A percentile compares a stretch with the other conserved stretches of the same genome.
Conservation (phyloP, 208 protist species). For the Perkinsela sp. region DNA sequence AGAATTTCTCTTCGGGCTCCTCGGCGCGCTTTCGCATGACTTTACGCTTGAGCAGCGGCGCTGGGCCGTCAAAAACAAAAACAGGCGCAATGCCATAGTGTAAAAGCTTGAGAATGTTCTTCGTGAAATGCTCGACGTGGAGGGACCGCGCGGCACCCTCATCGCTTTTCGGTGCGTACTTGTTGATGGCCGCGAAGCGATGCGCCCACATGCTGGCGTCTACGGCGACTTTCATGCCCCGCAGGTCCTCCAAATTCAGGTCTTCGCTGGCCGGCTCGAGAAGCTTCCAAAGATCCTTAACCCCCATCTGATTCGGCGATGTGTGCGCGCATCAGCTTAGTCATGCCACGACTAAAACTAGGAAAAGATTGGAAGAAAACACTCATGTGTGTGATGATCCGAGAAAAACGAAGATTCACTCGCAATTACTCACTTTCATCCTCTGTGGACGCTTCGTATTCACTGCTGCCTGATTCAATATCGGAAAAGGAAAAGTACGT, state of each 20-base stretch:
- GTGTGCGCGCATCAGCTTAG: too few species aligned
- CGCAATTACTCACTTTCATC: too few species aligned
- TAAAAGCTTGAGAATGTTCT: slow-evolving; percentile 46
- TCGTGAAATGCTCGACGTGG: slow-evolving; percentile 36
- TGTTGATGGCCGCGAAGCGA: slow-evolving; percentile 15
- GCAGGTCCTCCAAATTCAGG: slow-evolving; percentile 21
- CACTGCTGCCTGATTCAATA: neutral
- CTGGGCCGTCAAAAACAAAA: slow-evolving; percentile 51
- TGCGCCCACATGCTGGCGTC: slow-evolving; percentile 61
- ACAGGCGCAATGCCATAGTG: slow-evolving; percentile 51
- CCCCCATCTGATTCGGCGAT: slow-evolving; percentile 45
- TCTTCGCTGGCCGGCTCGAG: slow-evolving; percentile 45
- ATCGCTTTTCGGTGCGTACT: slow-evolving; percentile 9
- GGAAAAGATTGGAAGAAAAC: too few species aligned
- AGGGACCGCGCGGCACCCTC: slow-evolving; percentile 10
- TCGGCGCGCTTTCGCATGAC: slow-evolving; percentile 16
- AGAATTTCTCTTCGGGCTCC: neutral
- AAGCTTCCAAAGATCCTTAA: slow-evolving; percentile 41
- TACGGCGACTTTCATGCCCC: slow-evolving; percentile 31
- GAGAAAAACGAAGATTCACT: too few species aligned
- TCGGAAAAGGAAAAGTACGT: neutral
- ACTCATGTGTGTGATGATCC: too few species aligned
- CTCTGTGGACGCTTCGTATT: neutral
- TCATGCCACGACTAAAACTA: too few species aligned
- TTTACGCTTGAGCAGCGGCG: slow-evolving; percentile 17